Evolutionary conservation across 768 basidiomycete species (phyloP).

Genomic region (Mycena capillaripes): DNA sequence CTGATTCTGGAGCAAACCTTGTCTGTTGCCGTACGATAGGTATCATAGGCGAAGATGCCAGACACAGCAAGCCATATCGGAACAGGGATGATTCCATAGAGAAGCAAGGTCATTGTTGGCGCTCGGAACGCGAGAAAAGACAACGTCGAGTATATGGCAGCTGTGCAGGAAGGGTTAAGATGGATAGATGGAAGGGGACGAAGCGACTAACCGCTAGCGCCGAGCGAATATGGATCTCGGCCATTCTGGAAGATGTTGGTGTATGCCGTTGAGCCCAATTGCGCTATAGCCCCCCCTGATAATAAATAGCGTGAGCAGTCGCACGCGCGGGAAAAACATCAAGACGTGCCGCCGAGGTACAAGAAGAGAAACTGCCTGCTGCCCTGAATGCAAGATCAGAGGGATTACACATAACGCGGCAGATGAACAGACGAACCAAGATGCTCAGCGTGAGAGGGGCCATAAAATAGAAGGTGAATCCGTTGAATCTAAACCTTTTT

Average conservation of each 20-base stretch:
- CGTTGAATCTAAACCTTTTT: slow-evolving; percentile 65
- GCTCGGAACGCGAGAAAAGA: slow-evolving; percentile 80
- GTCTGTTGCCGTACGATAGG: slow-evolving; percentile 58
- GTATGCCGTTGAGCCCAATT: slow-evolving; percentile 65
- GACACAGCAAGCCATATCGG: slow-evolving; percentile 84
- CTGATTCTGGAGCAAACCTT: slow-evolving; percentile 47
- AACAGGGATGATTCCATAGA: slow-evolving; percentile 69
- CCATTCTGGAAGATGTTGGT: slow-evolving; percentile 52
- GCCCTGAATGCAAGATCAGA: slow-evolving; percentile 49
- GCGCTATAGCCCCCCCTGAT: slow-evolving; percentile 73
- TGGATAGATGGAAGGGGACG: slow-evolving; percentile 1
- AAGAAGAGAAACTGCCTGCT: slow-evolving; percentile 75
- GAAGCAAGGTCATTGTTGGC: slow-evolving; percentile 73
- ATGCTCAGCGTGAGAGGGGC: slow-evolving; percentile 72
- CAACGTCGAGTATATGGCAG: slow-evolving; percentile 79
- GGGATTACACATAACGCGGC: not conserved
- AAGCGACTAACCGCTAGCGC: slow-evolving; percentile 79
- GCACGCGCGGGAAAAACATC: not conserved
- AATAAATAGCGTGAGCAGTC: not conserved
- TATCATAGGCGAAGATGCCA: slow-evolving; percentile 76
- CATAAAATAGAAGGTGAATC: slow-evolving; percentile 85
- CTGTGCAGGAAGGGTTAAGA: slow-evolving; percentile 49
- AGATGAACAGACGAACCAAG: slow-evolving; percentile 47
- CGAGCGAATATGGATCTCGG: slow-evolving; percentile 60
- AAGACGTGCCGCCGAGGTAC: slow-evolving; percentile 76